Base-by-base conservation (phyloP, 148 eudicot species). In the Suaeda aralocaspica region DNA sequence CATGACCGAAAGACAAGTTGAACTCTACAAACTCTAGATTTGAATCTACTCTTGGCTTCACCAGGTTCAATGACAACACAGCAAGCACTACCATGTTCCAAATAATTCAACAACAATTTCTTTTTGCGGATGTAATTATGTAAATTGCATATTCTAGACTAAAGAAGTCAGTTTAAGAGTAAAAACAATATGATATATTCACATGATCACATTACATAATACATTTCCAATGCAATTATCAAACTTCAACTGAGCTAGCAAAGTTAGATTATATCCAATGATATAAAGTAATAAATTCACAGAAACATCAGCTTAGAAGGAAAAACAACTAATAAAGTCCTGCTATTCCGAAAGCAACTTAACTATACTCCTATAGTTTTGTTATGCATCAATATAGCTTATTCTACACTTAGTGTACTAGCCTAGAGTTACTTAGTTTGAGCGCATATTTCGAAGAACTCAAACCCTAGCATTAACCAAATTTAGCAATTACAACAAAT, bases 401-500 rank as follows among this genome's bases (percentile, higher is more conserved):
- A 2, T 25, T 21, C 68, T 24, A 18, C 10, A 10, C 41, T 56
- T 56, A 28, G 7, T 26, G 34, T 10, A 19, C 62, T n/a, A 58
- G 62, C 62, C 8, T 58, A 14, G n/a, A n/a, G 1, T 5, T 11
- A 2, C 15, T 31, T 12, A 16, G 29, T 12, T 9, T 58, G 12
- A 28, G 62, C 34, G 5, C 41, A 3, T n/a, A 1, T 2, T 8
- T 0, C 9, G 0, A 68, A 53, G 48, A n/a, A 6, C 21, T 36
- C 63, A 69, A 69, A 56, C 63, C 72, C 39, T 69, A 52, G 26
- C 51, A 56, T 25, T 9, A 58, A 28, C 39, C 16, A 36, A 39
- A 56, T 10, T 24, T 26, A 7, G 8, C 16, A 19, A 14, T 15
- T 21, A 66, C n/a, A 45, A 29, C 21, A 16, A 4, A 9, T 13